A percentile compares a stretch with the other conserved stretches of the same genome.
phyloP scores from a whole-genome alignment of 2,329 filamentous ascomycete species.

The Arthroderma uncinatum region DNA sequence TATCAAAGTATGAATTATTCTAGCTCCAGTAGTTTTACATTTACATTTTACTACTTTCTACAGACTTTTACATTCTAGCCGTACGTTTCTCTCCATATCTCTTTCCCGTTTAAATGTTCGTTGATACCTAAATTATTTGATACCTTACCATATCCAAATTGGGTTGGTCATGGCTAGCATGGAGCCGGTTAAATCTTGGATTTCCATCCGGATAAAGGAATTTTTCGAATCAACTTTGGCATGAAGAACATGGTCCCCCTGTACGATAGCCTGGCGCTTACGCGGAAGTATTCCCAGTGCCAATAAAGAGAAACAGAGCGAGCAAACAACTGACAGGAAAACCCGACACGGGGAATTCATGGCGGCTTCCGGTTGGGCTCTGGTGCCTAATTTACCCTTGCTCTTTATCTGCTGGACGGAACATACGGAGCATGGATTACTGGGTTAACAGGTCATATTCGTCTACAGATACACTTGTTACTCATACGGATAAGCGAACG shows the following conservation, averaged over 20 bases:
- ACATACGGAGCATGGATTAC: neutral
- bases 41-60: no score
- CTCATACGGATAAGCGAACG: neutral
- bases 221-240: neutral
- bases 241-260: slow-evolving; percentile 6
- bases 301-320: neutral
- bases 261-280: slow-evolving; percentile 8
- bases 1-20: no score
- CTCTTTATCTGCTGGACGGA: neutral
- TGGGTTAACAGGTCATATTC: no score
- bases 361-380: no score
- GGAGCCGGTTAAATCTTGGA: slow-evolving; percentile 12
- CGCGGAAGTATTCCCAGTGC: no score
- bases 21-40: no score
- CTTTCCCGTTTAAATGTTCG: no score
- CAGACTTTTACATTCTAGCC: no score
- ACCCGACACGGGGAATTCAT: neutral
- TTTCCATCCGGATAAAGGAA: slow-evolving; percentile 14
- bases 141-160: slow-evolving; percentile 8
- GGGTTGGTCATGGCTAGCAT: slow-evolving; percentile 16
- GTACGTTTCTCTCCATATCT: no score
- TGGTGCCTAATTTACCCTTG: no score
- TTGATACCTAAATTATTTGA: neutral
- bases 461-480: neutral
- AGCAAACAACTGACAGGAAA: neutral